A percentile compares a stretch with the other conserved stretches of the same genome.
These are phyloP conservation scores for Xylariaceae sp. DNA, from an alignment of 2,329 filamentous ascomycete genomes.

Conservation along the genomic window DNA sequence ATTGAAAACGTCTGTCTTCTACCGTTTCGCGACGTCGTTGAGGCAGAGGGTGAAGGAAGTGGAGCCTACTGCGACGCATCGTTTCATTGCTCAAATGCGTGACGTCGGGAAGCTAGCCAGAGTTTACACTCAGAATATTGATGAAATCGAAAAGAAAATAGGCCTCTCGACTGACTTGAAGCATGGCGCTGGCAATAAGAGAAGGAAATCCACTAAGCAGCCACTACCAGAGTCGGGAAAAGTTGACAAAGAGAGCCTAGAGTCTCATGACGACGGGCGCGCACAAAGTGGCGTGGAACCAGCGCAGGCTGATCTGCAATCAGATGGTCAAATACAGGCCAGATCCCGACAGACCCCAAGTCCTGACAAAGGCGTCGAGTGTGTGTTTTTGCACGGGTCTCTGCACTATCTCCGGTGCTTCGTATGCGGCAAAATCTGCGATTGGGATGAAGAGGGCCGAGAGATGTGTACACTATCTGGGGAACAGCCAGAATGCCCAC, in stretches of 20 bases:
- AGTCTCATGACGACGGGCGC: conserved; percentile 15
- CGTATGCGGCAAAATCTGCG: conserved; percentile 52
- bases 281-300: conserved; percentile 15
- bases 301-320: conserved; percentile 16
- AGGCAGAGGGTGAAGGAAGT: conserved; percentile 62
- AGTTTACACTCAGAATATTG: conserved; percentile 74
- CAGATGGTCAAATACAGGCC: conserved; percentile 14
- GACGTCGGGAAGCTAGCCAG: conserved; percentile 65
- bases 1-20: conserved; percentile 65
- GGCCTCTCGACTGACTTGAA: conserved; percentile 61
- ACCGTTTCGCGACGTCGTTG: conserved; percentile 66
- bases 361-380: conserved; percentile 50
- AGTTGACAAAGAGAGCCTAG: conserved; percentile 27
- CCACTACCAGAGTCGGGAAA: conserved; percentile 22
- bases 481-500: conserved; percentile 63
- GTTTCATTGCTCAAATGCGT: conserved; percentile 63
- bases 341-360: conserved; percentile 18
- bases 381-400: conserved; percentile 71
- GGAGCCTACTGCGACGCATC: conserved; percentile 61
- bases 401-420: conserved; percentile 62
- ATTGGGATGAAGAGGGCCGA: conserved; percentile 56
- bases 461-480: conserved; percentile 58
- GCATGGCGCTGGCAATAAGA: conserved; percentile 58
- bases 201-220: conserved; percentile 41
- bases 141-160: conserved; percentile 67